Evolutionary conservation across 2,329 filamentous ascomycete genomes (phyloP).

Genomic region (Beauveria varroae): DNA sequence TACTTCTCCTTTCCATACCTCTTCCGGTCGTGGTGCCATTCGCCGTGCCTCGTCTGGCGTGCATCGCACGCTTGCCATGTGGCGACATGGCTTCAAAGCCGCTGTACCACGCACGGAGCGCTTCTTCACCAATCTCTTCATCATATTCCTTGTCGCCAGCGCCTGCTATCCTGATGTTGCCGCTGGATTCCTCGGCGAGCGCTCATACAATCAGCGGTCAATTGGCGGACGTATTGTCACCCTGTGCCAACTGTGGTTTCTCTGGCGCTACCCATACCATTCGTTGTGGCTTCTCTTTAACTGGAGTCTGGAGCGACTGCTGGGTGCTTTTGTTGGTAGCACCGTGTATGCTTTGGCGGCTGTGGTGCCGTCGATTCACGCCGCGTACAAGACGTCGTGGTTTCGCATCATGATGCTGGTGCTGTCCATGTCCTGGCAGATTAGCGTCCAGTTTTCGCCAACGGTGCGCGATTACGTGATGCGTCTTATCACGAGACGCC

Average conservation of each 20-base stretch:
- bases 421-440: constrained; percentile 16
- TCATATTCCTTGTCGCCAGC: constrained; percentile 15
- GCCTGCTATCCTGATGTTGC: constrained; percentile 16
- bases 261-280: constrained; percentile 15
- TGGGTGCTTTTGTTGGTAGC: constrained; percentile 16
- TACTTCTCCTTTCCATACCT: constrained; percentile 11
- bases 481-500: constrained; percentile 12
- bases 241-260: constrained; percentile 15
- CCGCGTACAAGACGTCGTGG: constrained; percentile 13
- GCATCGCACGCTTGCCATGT: constrained; percentile 15
- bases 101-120: constrained; percentile 13
- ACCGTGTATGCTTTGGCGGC: constrained; percentile 16
- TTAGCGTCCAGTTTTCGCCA: constrained; percentile 15
- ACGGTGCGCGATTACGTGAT: constrained; percentile 13
- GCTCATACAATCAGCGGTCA: constrained; percentile 17
- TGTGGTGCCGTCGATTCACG: constrained; percentile 13
- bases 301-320: constrained; percentile 16
- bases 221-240: constrained; percentile 16
- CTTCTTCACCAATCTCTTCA: constrained; percentile 14
- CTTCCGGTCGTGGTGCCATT: constrained; percentile 11
- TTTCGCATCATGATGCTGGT: constrained; percentile 17
- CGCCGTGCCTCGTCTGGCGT: constrained; percentile 8
- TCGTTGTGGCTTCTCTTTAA: constrained; percentile 17
- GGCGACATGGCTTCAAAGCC: constrained; percentile 14
- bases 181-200: constrained; percentile 15